phyloP scores from a whole-genome alignment of 768 basidiomycete genomes.

The Filobasidium floriforme region DNA sequence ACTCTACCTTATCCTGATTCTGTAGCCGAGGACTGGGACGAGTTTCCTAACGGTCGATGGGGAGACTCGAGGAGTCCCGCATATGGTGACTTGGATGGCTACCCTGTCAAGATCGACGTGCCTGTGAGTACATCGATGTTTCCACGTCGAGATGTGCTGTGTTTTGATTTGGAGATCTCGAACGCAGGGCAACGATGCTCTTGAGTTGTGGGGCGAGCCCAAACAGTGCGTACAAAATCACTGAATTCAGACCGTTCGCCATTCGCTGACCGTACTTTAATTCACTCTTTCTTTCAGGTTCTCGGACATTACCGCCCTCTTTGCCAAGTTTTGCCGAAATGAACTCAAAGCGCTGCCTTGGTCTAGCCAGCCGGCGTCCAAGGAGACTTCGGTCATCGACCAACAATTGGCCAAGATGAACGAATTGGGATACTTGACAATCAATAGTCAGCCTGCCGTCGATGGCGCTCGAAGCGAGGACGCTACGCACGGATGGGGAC shows the following conservation, averaged over 20 bases:
- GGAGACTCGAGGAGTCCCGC: slow-evolving; percentile 96
- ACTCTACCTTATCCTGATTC: too few species aligned
- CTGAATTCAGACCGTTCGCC: neutral
- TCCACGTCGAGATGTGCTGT: too few species aligned
- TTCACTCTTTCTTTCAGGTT: slow-evolving; percentile 22
- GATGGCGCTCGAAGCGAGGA: slow-evolving; percentile 81
- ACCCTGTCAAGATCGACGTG: slow-evolving; percentile 86
- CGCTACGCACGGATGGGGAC: slow-evolving; percentile 85
- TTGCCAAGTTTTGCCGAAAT: slow-evolving; percentile 43
- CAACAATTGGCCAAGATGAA: slow-evolving; percentile 59
- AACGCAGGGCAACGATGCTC: slow-evolving; percentile 31
- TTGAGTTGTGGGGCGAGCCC: slow-evolving; percentile 39
- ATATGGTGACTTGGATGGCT: slow-evolving; percentile 95
- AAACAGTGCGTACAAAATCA: neutral
- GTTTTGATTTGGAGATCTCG: neutral
- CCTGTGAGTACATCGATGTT: slow-evolving; percentile 52
- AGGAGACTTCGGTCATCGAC: slow-evolving; percentile 45
- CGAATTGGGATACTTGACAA: slow-evolving; percentile 83
- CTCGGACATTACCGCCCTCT: slow-evolving; percentile 38
- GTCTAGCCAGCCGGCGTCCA: slow-evolving; percentile 44
- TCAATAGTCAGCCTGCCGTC: slow-evolving; percentile 94
- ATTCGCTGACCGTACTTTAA: neutral
- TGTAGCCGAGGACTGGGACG: slow-evolving; percentile 87
- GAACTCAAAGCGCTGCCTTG: slow-evolving; percentile 43
- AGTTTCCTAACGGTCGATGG: slow-evolving; percentile 97